These are phyloP conservation scores for Cornus florida DNA, from an alignment of 148 eudicot genomes.

Conservation along the genomic window DNA sequence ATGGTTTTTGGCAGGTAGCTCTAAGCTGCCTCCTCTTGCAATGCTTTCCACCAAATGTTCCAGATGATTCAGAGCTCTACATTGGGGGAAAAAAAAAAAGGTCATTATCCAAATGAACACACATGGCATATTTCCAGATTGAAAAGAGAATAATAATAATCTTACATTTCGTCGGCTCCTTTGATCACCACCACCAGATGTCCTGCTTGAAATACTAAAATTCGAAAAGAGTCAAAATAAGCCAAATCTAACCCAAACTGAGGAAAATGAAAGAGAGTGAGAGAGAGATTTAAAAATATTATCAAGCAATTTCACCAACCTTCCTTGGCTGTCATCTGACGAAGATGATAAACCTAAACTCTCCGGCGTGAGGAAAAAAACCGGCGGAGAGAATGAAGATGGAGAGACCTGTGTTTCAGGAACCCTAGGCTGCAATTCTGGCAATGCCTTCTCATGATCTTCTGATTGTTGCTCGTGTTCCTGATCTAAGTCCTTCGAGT, in stretches of 20 bases:
- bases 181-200: conserved; percentile 57
- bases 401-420: conserved; percentile 50
- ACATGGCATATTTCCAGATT: no score
- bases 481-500: conserved; percentile 31
- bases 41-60: conserved; percentile 50
- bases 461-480: conserved; percentile 40
- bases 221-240: conserved; percentile 20
- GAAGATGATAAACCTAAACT: conserved; percentile 70
- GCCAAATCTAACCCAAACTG: conserved; percentile 19
- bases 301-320: conserved; percentile 41
- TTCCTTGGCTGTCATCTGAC: conserved; percentile 61
- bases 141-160: neutral
- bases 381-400: conserved; percentile 62
- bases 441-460: conserved; percentile 41
- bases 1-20: conserved; percentile 68
- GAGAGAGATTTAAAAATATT: neutral
- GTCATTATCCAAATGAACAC: no score
- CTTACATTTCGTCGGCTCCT: conserved; percentile 75
- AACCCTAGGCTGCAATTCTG: conserved; percentile 47
- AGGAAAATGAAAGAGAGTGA: neutral
- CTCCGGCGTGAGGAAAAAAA: conserved; percentile 61
- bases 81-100: conserved; percentile 1
- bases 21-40: conserved; percentile 61
- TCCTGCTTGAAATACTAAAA: conserved; percentile 50
- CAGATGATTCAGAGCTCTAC: conserved; percentile 72